phyloP scores from a whole-genome alignment of 768 basidiomycete genomes.

The Hypsizygus marmoreus region DNA sequence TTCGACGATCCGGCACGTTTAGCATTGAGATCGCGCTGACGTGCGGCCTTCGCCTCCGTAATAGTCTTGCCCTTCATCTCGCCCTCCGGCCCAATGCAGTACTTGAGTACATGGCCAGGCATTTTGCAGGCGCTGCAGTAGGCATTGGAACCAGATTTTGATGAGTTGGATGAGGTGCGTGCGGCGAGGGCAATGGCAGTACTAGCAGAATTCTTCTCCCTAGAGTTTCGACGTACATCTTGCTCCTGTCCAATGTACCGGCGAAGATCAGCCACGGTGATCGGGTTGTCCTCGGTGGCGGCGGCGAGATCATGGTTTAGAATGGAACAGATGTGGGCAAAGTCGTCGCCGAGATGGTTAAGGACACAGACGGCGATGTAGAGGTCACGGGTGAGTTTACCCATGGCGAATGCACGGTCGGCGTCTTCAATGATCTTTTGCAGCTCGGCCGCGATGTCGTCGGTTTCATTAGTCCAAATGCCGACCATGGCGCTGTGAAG shows the following conservation, averaged over 20 bases:
- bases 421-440: conserved; percentile 4
- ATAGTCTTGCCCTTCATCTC: too few relatives aligned
- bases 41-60: too few relatives aligned
- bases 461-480: neutral
- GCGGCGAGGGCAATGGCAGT: conserved; percentile 4
- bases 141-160: too few relatives aligned
- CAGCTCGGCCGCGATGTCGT: conserved; percentile 1
- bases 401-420: conserved; percentile 12
- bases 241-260: conserved; percentile 1
- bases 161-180: neutral
- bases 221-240: neutral
- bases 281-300: conserved; percentile 6
- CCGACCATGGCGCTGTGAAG: conserved; percentile 16
- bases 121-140: too few relatives aligned
- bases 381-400: conserved; percentile 10
- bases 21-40: too few relatives aligned
- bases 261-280: conserved; percentile 6
- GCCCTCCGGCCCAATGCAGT: too few relatives aligned
- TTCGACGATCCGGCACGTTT: too few relatives aligned
- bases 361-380: conserved; percentile 15
- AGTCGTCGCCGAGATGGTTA: conserved; percentile 8
- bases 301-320: conserved; percentile 12
- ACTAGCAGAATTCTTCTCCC: neutral
- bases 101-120: too few relatives aligned
- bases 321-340: conserved; percentile 7